phyloP scores from a whole-genome alignment of 2,329 filamentous ascomycete genomes.

The Aspergillus latus region DNA sequence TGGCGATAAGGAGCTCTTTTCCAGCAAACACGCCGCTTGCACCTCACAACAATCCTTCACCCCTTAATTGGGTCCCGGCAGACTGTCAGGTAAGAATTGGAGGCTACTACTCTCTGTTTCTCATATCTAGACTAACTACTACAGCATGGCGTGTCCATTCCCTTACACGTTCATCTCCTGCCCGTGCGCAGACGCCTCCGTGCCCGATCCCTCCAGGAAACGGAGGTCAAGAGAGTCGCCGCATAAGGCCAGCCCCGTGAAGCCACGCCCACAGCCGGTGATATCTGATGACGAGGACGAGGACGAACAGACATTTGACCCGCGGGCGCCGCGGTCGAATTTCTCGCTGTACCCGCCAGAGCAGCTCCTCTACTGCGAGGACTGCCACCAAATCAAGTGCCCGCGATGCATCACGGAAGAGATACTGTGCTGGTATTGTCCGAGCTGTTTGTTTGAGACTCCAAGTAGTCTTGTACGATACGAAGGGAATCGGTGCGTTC shows the following conservation, averaged over 20 bases:
- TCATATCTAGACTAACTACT: background rate
- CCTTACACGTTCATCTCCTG: constrained; percentile 67
- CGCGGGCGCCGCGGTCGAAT: constrained; percentile 77
- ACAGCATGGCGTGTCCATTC: constrained; percentile 56
- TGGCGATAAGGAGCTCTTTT: constrained; percentile 4
- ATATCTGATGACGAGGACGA: constrained; percentile 61
- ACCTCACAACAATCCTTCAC: background rate
- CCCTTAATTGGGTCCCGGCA: background rate
- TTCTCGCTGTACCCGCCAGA: constrained; percentile 93
- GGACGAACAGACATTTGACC: constrained; percentile 80
- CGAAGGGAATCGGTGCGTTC: constrained; percentile 80
- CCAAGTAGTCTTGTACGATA: constrained; percentile 88
- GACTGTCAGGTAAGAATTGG: background rate
- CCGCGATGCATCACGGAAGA: constrained; percentile 90
- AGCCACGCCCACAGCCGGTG: constrained; percentile 22
- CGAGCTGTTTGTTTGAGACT: constrained; percentile 92
- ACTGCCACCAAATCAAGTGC: constrained; percentile 94
- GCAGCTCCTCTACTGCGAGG: constrained; percentile 92
- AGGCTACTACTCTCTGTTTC: background rate
- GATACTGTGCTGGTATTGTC: constrained; percentile 92
- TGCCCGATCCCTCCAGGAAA: constrained; percentile 41
- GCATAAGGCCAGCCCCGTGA: constrained; percentile 32
- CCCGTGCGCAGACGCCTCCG: constrained; percentile 57
- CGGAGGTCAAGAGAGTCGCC: constrained; percentile 38
- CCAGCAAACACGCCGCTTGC: constrained; percentile 3